Conservation (phyloP, 169 alveolate species). For the Theileria sp. region DNA sequence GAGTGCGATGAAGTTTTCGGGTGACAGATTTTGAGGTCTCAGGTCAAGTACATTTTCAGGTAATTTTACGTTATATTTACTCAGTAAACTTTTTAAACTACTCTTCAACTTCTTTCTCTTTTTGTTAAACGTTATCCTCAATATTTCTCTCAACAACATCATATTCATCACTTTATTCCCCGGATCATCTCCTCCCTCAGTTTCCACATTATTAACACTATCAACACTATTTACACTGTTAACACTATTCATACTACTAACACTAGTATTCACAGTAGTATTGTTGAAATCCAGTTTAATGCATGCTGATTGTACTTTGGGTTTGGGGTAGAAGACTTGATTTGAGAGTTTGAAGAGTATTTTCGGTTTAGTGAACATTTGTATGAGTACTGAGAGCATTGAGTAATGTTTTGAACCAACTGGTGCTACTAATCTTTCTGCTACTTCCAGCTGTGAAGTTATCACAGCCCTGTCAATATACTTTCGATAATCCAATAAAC, state of each 20-base stretch:
- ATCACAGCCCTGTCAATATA: slow-evolving; percentile 80
- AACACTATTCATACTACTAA: not conserved
- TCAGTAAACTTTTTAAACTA: slow-evolving; percentile 58
- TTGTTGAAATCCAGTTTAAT: slow-evolving; percentile 61
- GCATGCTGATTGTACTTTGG: slow-evolving; percentile 77
- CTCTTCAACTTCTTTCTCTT: slow-evolving; percentile 71
- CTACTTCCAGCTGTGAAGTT: slow-evolving; percentile 81
- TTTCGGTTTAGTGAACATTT: slow-evolving; percentile 64
- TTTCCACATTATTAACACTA: not conserved
- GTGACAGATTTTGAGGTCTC: slow-evolving; percentile 72
- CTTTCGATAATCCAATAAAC: slow-evolving; percentile 74
- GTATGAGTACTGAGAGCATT: slow-evolving; percentile 72
- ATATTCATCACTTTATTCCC: slow-evolving; percentile 56
- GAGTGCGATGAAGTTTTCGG: slow-evolving; percentile 66
- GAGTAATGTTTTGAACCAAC: slow-evolving; percentile 69
- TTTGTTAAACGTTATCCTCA: slow-evolving; percentile 65
- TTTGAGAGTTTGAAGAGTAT: slow-evolving; percentile 76
- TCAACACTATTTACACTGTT: not conserved
- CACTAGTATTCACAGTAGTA: not conserved
- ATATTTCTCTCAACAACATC: slow-evolving; percentile 63
- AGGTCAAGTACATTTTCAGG: slow-evolving; percentile 60
- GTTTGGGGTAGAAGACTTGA: slow-evolving; percentile 76
- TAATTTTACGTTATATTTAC: slow-evolving; percentile 40
- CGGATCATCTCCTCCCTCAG: not conserved
- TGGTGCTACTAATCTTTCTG: slow-evolving; percentile 73